These are phyloP conservation scores for Coemansia sp. DNA, from an alignment of 192 early-diverging fungal genomes.

Conservation along the genomic window DNA sequence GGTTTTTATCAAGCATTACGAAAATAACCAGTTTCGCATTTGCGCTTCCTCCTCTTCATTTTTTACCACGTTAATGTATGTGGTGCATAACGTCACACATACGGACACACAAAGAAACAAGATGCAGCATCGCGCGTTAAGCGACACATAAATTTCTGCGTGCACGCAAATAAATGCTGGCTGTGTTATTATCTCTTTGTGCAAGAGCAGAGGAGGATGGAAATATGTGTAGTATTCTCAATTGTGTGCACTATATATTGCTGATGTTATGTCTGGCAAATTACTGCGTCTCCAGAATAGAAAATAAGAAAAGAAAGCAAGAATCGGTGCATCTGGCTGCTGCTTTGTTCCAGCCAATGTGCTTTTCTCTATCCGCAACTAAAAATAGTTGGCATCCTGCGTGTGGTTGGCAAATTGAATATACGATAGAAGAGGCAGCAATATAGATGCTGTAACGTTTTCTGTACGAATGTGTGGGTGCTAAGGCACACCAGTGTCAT, in stretches of 20 bases:
- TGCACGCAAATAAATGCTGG: neutral
- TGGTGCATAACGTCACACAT: neutral
- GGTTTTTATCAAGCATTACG: neutral
- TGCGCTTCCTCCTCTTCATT: no score
- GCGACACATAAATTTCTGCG: neutral
- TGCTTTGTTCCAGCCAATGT: neutral
- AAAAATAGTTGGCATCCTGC: no score
- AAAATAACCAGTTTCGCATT: no score
- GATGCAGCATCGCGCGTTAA: slow-evolving; percentile 9
- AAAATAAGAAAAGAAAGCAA: neutral
- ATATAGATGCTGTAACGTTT: no score
- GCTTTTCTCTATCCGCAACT: no score
- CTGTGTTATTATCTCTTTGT: slow-evolving; percentile 2
- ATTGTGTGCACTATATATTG: neutral
- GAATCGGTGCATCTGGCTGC: neutral
- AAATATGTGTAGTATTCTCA: neutral
- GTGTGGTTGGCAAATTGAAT: no score
- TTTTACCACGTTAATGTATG: no score
- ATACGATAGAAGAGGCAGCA: no score
- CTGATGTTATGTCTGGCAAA: neutral
- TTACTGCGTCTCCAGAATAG: neutral
- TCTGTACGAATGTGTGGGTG: neutral
- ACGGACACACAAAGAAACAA: neutral
- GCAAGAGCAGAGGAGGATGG: neutral
- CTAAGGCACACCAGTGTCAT: neutral